A percentile compares a stretch with the other conserved stretches of the same genome.
phyloP scores from a whole-genome alignment of 2,329 filamentous ascomycete genomes.

The Davidsoniella eucalypti region DNA sequence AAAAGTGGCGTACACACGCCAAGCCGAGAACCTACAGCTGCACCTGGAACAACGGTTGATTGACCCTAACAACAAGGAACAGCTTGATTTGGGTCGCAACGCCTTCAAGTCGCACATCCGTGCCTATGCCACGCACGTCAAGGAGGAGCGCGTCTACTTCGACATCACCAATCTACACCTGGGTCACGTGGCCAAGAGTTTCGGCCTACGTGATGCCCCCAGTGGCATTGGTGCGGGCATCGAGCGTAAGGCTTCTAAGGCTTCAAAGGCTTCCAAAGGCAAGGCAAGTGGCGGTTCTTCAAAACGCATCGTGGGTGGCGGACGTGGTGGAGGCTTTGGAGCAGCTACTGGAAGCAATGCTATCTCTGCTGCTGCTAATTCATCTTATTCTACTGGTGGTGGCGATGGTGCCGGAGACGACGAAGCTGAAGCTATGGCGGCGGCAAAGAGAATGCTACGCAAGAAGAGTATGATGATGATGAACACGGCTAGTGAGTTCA shows the following conservation, averaged over 20 bases:
- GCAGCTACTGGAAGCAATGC: conserved; percentile 6
- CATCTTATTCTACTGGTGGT: neutral
- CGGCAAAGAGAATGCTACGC: conserved; percentile 34
- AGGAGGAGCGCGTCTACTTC: conserved; percentile 71
- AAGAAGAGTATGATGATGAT: conserved; percentile 50
- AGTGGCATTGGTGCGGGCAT: conserved; percentile 55
- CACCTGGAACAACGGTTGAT: conserved; percentile 44
- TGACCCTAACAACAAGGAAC: conserved; percentile 35
- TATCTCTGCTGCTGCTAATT: no score
- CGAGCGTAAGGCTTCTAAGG: conserved; percentile 26
- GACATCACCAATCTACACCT: conserved; percentile 84
- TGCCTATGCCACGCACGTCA: conserved; percentile 86
- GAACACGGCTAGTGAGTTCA: conserved; percentile 49
- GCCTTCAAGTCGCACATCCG: conserved; percentile 86
- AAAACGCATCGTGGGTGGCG: conserved; percentile 13
- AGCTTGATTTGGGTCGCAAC: conserved; percentile 65
- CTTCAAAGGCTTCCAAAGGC: conserved; percentile 18
- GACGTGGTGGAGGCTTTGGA: conserved; percentile 24
- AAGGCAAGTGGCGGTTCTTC: neutral
- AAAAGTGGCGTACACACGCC: conserved; percentile 28
- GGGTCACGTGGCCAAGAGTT: conserved; percentile 87
- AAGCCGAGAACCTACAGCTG: conserved; percentile 40
- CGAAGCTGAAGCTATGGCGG: conserved; percentile 24
- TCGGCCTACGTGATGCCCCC: conserved; percentile 75
- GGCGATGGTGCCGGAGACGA: conserved; percentile 20